Conservation (phyloP, 371 early-diverging fungal genomes). For the Mucor plumbeus region DNA sequence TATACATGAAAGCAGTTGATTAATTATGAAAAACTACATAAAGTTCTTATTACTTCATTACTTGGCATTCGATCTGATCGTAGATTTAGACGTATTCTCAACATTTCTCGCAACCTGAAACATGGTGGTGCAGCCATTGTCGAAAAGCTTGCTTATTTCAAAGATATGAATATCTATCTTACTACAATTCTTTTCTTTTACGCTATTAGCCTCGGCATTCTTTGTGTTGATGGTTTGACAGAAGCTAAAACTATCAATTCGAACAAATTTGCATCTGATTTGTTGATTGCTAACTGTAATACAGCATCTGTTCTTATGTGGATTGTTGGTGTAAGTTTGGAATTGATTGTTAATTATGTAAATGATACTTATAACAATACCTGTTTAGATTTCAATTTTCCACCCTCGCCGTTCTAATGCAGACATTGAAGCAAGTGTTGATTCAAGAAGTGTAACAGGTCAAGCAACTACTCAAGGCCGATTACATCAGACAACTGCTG, state of each 20-base stretch:
- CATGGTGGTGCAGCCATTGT: slow-evolving; percentile 21
- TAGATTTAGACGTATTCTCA: slow-evolving; percentile 41
- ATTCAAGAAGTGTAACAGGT: not conserved
- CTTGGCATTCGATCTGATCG: slow-evolving; percentile 50
- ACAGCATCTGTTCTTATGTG: slow-evolving; percentile 36
- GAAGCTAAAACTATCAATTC: slow-evolving; percentile 26
- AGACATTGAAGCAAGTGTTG: not conserved
- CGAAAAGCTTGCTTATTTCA: slow-evolving; percentile 52
- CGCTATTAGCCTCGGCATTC: slow-evolving; percentile 33
- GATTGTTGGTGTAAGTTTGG: slow-evolving; percentile 42
- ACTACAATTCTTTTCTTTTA: slow-evolving; percentile 37
- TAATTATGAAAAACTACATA: not conserved
- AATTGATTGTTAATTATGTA: not conserved
- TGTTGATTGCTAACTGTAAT: slow-evolving; percentile 45
- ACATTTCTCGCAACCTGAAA: slow-evolving; percentile 27
- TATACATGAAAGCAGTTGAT: not conserved
- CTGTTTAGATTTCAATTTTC: slow-evolving; percentile 45
- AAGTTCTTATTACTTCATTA: slow-evolving; percentile 40
- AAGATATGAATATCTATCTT: slow-evolving; percentile 54
- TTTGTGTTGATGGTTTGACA: slow-evolving; percentile 53
- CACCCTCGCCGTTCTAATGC: slow-evolving; percentile 40
- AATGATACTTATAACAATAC: no score
- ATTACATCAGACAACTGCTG: not conserved
- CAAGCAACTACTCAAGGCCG: not conserved
- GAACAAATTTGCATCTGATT: slow-evolving; percentile 44